These are phyloP conservation scores for Hura crepitans DNA, from an alignment of 441 rosid species.

Conservation along the genomic window DNA sequence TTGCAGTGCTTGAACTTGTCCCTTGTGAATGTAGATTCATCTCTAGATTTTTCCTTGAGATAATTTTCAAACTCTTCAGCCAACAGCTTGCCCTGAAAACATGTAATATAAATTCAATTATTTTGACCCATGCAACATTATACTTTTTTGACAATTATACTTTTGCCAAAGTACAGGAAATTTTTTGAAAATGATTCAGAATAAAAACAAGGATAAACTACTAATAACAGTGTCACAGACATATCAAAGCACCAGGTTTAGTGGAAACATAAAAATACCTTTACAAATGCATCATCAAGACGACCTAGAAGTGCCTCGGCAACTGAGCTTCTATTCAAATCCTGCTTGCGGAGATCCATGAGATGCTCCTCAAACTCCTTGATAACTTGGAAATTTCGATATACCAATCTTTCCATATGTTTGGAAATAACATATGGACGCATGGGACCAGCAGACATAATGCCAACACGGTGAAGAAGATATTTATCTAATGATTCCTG, in stretches of 20 bases:
- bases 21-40: conserved; percentile 21
- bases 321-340: conserved; percentile 45
- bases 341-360: conserved; percentile 33
- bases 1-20: conserved; percentile 14
- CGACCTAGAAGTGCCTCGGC: conserved; percentile 42
- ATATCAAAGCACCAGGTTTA: background rate
- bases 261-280: conserved; percentile 40
- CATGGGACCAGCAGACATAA: conserved; percentile 30
- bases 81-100: conserved; percentile 59
- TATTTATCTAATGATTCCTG: conserved; percentile 62
- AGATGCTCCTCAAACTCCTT: conserved; percentile 57
- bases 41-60: conserved; percentile 24
- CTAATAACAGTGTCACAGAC: background rate
- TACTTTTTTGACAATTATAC: background rate
- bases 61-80: conserved; percentile 42
- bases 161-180: background rate
- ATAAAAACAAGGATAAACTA: background rate
- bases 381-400: conserved; percentile 56
- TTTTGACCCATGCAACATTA: background rate
- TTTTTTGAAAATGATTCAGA: background rate
- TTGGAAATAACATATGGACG: conserved; percentile 46
- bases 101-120: background rate
- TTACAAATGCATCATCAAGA: conserved; percentile 44
- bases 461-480: conserved; percentile 47
- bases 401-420: conserved; percentile 44